Conservation (phyloP, 2,329 filamentous ascomycete species). For the Aspergillus sp. region DNA sequence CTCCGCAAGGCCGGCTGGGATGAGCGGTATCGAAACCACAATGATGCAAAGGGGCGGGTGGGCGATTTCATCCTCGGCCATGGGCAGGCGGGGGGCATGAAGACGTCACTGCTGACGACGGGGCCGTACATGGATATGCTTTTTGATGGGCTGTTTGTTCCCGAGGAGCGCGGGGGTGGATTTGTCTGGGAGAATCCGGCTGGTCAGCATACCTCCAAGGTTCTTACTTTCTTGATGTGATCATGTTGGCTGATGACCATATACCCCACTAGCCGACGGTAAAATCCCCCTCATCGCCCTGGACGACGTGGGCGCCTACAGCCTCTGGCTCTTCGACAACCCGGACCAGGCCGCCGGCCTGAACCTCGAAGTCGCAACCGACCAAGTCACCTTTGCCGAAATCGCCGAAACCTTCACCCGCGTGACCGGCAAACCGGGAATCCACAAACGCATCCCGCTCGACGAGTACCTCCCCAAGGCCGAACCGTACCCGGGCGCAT, state of each 20-base stretch:
- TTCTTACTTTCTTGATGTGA: too few relatives aligned
- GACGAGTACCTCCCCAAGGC: neutral
- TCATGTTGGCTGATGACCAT: too few relatives aligned
- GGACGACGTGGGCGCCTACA: constrained; percentile 25
- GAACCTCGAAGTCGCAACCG: constrained; percentile 22
- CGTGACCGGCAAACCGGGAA: neutral
- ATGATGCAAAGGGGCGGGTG: neutral
- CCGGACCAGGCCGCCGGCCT: constrained; percentile 18
- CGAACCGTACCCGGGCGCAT: neutral
- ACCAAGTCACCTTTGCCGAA: neutral
- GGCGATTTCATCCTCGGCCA: neutral
- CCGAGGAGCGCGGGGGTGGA: constrained; percentile 21
- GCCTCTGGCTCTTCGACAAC: constrained; percentile 26
- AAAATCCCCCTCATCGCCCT: constrained; percentile 25
- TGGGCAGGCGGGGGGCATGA: constrained; percentile 23
- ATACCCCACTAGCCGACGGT: neutral
- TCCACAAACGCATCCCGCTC: neutral
- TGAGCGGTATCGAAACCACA: neutral
- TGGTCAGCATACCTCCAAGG: too few relatives aligned
- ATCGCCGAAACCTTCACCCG: neutral
- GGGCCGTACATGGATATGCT: constrained; percentile 55
- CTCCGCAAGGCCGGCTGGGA: neutral
- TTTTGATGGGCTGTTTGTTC: constrained; percentile 24
- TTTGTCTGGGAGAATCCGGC: constrained; percentile 23
- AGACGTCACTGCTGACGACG: constrained; percentile 44